Evolutionary conservation across 345 rosid genomes (phyloP).

Genomic region (Camelina hispida): DNA sequence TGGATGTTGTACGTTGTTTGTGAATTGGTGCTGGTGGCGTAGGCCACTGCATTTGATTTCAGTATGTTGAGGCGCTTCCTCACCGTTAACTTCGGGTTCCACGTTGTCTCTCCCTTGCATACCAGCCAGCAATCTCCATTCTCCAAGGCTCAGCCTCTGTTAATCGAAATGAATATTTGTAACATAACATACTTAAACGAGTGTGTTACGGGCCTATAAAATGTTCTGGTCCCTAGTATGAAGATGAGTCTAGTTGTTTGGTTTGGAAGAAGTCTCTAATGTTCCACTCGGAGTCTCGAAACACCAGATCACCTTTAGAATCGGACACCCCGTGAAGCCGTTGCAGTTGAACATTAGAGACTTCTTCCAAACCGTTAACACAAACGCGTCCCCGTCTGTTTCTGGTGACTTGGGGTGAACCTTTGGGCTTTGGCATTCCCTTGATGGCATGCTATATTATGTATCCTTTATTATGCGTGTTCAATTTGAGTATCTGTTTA

Average conservation of each 20-base stretch:
- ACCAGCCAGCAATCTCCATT: slow-evolving; percentile 64
- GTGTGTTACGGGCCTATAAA: slow-evolving; percentile 41
- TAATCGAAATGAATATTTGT: background rate
- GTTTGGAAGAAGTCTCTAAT: no score
- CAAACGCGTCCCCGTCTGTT: slow-evolving; percentile 24
- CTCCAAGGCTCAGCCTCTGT: slow-evolving; percentile 68
- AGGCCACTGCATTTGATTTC: no score
- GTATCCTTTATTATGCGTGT: background rate
- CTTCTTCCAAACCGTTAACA: slow-evolving; percentile 80
- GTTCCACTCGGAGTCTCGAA: slow-evolving; percentile 75
- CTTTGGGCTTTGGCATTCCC: slow-evolving; percentile 68
- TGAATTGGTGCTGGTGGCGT: no score
- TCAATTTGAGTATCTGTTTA: background rate
- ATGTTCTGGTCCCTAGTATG: no score
- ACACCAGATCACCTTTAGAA: slow-evolving; percentile 61
- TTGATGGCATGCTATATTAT: background rate
- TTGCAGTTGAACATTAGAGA: slow-evolving; percentile 82
- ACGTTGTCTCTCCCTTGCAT: no score
- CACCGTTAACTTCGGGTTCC: no score
- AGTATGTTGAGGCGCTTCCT: no score
- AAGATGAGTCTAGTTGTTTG: no score
- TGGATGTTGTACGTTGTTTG: no score
- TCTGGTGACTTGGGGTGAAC: no score
- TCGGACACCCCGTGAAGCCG: slow-evolving; percentile 75
- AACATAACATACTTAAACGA: background rate